Evolutionary conservation across 2,329 filamentous ascomycete species (phyloP).

Genomic region (Talaromyces sp.): DNA sequence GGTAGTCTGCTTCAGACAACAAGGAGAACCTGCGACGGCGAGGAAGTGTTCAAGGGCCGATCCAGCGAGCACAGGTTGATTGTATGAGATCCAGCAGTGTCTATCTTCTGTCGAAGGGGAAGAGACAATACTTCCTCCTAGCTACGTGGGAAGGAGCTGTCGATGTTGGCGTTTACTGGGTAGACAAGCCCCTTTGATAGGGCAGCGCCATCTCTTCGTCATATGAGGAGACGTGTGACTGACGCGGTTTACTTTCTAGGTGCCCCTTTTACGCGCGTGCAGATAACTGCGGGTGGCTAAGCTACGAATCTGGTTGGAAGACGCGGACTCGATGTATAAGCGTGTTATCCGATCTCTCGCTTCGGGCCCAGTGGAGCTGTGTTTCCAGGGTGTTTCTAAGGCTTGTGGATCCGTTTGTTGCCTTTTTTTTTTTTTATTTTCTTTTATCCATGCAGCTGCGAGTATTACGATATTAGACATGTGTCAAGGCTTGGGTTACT

Average conservation of each 20-base stretch:
- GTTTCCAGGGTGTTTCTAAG: not conserved
- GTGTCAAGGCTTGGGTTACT: not conserved
- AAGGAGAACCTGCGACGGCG: not conserved
- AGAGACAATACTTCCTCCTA: not conserved
- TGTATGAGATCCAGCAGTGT: not conserved
- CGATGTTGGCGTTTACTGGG: not conserved
- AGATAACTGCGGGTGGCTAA: not conserved
- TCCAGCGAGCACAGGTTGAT: not conserved
- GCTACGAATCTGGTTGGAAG: not conserved
- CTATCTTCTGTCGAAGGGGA: not conserved
- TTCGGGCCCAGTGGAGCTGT: not conserved
- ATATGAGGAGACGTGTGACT: not conserved
- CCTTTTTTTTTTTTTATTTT: not conserved
- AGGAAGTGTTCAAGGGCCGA: not conserved
- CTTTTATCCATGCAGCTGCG: not conserved
- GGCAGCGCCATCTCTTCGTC: not conserved
- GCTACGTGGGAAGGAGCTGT: not conserved
- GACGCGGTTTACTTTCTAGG: not conserved
- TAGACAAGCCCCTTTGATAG: constrained; percentile 6
- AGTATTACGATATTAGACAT: not conserved
- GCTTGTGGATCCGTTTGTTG: not conserved
- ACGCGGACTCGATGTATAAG: not conserved
- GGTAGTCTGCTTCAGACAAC: not conserved
- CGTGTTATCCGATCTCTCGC: not conserved
- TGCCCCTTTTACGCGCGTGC: not conserved